Evolutionary conservation across 2,329 filamentous ascomycete species (phyloP), one percentile per base, ranked within the genome.

Genomic region (Lanzia echinophila): DNA sequence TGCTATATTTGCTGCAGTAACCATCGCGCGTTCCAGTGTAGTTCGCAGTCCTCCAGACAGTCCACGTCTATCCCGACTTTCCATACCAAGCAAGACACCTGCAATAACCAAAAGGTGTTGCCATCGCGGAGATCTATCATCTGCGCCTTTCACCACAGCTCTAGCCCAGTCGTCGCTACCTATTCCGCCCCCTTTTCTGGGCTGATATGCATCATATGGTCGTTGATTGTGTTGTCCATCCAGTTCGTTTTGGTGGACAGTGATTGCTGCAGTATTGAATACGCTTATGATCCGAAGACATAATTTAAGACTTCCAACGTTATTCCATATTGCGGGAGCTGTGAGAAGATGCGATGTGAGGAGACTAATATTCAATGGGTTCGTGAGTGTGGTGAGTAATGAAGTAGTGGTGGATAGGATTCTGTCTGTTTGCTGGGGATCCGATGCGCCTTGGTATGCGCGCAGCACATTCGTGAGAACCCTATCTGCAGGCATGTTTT

Each of bases 51-150:
- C 70, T 17, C 70, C 70, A 0, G 79, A 75, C 15, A 83, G 62
- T 76, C 56, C 85, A 56, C 77, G 73, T 51, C 81, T 68, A 45
- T 81, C 76, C 61, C 78, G 74, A 1, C 74, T 71, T 56, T 79
- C 80, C 56, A 85, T 83, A 3, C 83, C 83, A 69, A 56, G 71
- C 36, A 86, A 72, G 50, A 87, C 66, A 34, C 84, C 85, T 0
- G 78, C 80, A 2, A 88, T 74, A 0, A 84, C 72, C 12, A 88
- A 70, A 20, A 83, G 62, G 71, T 88, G 86, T 63, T 83, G 79
- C 84, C 84, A 88, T 67, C 83, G 72, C 81, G 68, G 82, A 62
- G 82, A 79, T 78, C 82, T 84, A 10, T 71, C 69, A 60, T 72
- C 70, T 6, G 69, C 63, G 10, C 70, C 70, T 49, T 66, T 67